Conservation (phyloP, 352 stramenopile genomes). For the Phytophthora vignae region DNA sequence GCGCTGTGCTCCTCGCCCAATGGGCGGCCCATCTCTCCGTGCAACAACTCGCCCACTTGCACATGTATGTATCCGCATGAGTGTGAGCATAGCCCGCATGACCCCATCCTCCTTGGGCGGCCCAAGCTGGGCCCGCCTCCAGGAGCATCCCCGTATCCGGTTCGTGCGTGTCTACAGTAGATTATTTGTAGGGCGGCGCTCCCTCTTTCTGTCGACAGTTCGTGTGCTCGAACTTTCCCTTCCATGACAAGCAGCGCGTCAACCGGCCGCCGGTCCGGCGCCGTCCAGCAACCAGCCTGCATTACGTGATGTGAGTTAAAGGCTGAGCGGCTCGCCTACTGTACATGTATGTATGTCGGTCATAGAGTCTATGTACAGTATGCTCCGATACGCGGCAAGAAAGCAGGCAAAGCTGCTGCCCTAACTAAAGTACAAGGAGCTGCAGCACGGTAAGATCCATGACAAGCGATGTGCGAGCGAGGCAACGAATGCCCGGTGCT, state of each 20-base stretch:
- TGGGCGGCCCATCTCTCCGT: conserved; percentile 7
- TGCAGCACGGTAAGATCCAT: conserved; percentile 17
- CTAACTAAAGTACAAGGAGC: conserved; percentile 16
- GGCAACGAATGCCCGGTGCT: conserved; percentile 10
- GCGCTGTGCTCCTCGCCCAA: not conserved
- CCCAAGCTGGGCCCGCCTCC: not conserved
- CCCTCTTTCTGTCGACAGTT: conserved; percentile 13
- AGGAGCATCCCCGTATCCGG: conserved; percentile 37
- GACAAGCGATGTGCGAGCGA: conserved; percentile 6
- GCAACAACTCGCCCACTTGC: conserved; percentile 17
- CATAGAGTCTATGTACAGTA: conserved; percentile 2
- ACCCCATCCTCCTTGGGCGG: not conserved
- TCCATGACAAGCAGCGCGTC: conserved; percentile 26
- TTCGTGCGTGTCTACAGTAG: conserved; percentile 26
- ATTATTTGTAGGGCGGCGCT: not conserved
- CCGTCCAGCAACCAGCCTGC: conserved; percentile 3
- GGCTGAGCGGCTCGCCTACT: not conserved
- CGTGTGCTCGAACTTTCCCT: conserved; percentile 5
- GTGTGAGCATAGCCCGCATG: not conserved
- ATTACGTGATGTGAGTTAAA: not conserved
- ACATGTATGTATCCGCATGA: too few species aligned
- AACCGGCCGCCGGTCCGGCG: too few species aligned
- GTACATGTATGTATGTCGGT: too few species aligned
- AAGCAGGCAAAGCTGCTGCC: not conserved
- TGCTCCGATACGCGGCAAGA: conserved; percentile 1